Base-by-base conservation (phyloP, 306 rosid species). In the Trichosanthes cucumerina region DNA sequence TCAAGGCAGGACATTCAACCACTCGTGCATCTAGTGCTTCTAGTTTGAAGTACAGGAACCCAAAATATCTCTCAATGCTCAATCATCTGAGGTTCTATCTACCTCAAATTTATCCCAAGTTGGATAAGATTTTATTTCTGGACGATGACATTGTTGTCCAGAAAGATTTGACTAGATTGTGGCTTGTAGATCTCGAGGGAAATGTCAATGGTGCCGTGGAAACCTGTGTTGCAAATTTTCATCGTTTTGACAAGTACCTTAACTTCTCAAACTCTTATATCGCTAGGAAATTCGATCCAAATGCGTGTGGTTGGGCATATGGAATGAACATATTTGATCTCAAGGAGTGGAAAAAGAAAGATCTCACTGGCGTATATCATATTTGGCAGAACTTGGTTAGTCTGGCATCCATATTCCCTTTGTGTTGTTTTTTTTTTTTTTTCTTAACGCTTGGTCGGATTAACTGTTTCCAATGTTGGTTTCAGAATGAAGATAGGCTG, bases 361-460 rank as follows among this genome's bases (percentile, higher is more conserved):
- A 96, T 82, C 91, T 96, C 77, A 91, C 99, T 19, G 97, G 97
- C 83, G 90, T 91, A 83, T 91, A 96, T 90, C 99, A 96, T 90
- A 92, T 84, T 83, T 92, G 99, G 98, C 99, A 96, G 89, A 96
- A 90, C 86, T 85, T 92, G 98, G 99, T 96, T 86, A 92, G 97
- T 82, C 28, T 70, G 74, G 78, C 49, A 64, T 60, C 43, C 46
- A 26, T 82, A 81, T 52, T 64, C 78, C 9, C 7, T 44, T 43
- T 16, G 31, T n/a, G 23, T 9, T 77, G 1, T 54, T 56, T 39
- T 44, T 33, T 19, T 10, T 24, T 21, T n/a, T 38, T 38, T 38
- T 38, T 4, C 1, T 13, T 18, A 5, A 52, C 49, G n/a, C 28
- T 53, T 14, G 31, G 16, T 31, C n/a, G 11, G 15, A 75, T 33